A percentile compares a stretch with the other conserved stretches of the same genome.
phyloP scores from a whole-genome alignment of 192 early-diverging fungal species.

The Coemansia sp. region DNA sequence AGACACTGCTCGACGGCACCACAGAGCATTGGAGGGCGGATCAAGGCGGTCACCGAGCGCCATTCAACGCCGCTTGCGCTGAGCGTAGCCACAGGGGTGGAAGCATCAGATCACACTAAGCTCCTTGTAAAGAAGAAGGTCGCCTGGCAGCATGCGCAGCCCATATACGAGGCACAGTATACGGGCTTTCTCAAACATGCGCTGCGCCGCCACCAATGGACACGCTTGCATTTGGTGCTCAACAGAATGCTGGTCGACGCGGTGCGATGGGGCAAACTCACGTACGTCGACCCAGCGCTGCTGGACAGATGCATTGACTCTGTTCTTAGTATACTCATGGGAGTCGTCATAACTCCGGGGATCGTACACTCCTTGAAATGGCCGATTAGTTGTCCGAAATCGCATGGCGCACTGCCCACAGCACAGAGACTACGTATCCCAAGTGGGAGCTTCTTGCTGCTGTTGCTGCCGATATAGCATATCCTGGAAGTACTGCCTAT shows the following conservation, averaged over 20 bases:
- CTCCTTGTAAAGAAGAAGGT: too few relatives aligned
- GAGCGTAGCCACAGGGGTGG: constrained; percentile 5
- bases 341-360: too few relatives aligned
- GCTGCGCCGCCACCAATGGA: not conserved
- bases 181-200: constrained; percentile 18
- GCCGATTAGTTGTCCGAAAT: constrained; percentile 18
- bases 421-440: not conserved
- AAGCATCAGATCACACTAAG: constrained; percentile 13
- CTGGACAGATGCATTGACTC: constrained; percentile 15
- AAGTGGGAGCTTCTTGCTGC: constrained; percentile 19
- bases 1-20: not conserved
- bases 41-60: not conserved
- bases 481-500: not conserved
- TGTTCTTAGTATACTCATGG: constrained; percentile 5
- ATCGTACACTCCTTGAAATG: constrained; percentile 1
- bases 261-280: constrained; percentile 9
- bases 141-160: constrained; percentile 26
- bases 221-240: constrained; percentile 13
- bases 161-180: constrained; percentile 11
- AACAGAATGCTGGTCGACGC: constrained; percentile 22
- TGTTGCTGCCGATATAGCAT: constrained; percentile 12
- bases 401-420: constrained; percentile 15
- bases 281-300: constrained; percentile 6
- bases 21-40: constrained; percentile 6
- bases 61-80: constrained; percentile 10